Base-by-base conservation (phyloP, 164 flowering plant genomes). In the Piper longum region DNA sequence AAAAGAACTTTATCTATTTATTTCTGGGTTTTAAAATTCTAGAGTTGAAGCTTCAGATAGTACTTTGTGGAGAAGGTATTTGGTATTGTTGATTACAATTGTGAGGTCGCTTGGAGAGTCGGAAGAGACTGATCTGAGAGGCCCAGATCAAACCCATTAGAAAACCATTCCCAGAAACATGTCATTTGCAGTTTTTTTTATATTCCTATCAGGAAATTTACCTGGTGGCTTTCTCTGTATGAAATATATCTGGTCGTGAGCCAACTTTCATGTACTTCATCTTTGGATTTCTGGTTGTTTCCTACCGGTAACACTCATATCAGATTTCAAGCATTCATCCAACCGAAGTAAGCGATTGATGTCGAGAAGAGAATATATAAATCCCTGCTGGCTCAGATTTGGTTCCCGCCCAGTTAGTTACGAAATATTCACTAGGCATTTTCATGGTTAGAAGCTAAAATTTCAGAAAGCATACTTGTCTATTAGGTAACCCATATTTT, bases 251-350 rank as follows among this genome's bases (percentile, higher is more conserved):
- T 45, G 87, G 90, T 63, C 80, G 76, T 40, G 83, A 81, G 56
- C 98, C 97, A 56, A 92, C 65, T 81, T 85, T 92, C 98, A 92
- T 92, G 65, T 82, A 89, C 88, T 92, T 92, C 98, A 92, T 92
- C 63, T 71, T 73, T 61, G 41, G 39, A 56, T 66, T 56, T 43
- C 39, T 44, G 42, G 44, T 71, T 48, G 52, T 57, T 36, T 59
- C 66, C 61, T 51, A 55, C 54, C 56, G 48, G 54, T 48, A 16
- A 43, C 69, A 42, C 5, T 56, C 64, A 56, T 63, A n/a, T 60
- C 64, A 62, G n/a, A 8, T 39, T 14, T 56, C 26, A 57, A n/a
- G 8, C 36, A 43, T 18, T 41, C 43, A 56, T 44, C n/a, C 39
- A 8, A 16, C n/a, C 7, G 19, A 16, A 56, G 14, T 36, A 39